These are phyloP conservation scores for Hura crepitans DNA, from an alignment of 441 rosid species.

Conservation along the genomic window DNA sequence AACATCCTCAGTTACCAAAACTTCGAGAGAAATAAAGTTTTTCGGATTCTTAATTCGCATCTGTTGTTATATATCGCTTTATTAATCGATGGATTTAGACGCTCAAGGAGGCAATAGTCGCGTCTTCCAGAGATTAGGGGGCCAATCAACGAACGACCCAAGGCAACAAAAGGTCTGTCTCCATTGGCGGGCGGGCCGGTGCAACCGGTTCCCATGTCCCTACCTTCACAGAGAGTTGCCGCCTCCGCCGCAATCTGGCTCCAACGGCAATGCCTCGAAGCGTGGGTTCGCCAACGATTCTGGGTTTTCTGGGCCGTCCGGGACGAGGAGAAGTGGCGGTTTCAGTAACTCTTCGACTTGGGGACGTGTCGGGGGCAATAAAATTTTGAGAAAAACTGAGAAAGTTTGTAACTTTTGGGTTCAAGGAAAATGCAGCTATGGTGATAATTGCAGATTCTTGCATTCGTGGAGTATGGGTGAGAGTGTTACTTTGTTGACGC, in stretches of 20 bases:
- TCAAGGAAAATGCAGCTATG: constrained; percentile 70
- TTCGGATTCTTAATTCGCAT: constrained; percentile 2
- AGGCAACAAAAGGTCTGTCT: constrained; percentile 62
- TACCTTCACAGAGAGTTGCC: constrained; percentile 78
- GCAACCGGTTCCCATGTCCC: constrained; percentile 63
- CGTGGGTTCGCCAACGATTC: constrained; percentile 60
- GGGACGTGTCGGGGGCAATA: constrained; percentile 56
- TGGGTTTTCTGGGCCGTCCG: constrained; percentile 53
- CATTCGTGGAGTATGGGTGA: constrained; percentile 93
- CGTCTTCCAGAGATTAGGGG: constrained; percentile 62
- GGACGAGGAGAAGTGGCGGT: constrained; percentile 49
- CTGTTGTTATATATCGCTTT: neutral
- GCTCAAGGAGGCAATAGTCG: constrained; percentile 61
- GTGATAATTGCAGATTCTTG: constrained; percentile 73
- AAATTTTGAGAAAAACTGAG: constrained; percentile 51
- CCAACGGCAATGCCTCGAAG: constrained; percentile 46
- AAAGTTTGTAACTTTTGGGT: constrained; percentile 83
- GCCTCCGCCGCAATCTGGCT: constrained; percentile 21
- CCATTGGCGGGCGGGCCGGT: constrained; percentile 88
- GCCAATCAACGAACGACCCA: constrained; percentile 27
- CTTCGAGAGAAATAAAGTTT: neutral
- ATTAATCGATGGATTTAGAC: constrained; percentile 58
- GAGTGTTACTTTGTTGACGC: constrained; percentile 57
- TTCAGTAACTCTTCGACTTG: constrained; percentile 43
- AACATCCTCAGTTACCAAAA: neutral